Evolutionary conservation across 768 basidiomycete species (phyloP).

Genomic region (Inosperma sp.): DNA sequence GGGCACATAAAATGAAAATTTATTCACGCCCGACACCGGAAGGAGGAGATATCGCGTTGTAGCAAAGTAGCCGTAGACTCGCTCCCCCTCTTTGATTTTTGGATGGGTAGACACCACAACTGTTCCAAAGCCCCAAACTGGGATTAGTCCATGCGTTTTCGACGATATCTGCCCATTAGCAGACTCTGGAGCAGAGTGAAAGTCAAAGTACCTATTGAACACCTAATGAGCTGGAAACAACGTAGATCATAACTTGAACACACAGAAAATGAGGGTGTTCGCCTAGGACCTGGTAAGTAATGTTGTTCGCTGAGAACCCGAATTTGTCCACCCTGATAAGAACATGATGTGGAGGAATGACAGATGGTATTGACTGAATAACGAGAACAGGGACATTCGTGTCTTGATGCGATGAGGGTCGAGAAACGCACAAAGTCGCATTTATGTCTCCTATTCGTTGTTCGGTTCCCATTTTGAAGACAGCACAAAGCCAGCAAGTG

Average conservation of each 20-base stretch:
- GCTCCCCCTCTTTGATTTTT: slow-evolving; percentile 49
- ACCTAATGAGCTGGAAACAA: neutral
- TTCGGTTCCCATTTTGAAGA: neutral
- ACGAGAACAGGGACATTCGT: slow-evolving; percentile 22
- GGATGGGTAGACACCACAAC: slow-evolving; percentile 46
- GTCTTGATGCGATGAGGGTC: slow-evolving; percentile 25
- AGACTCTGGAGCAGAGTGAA: slow-evolving; percentile 46
- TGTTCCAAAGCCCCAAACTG: slow-evolving; percentile 71
- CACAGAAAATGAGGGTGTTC: slow-evolving; percentile 49
- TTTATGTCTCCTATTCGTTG: neutral
- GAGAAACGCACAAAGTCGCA: slow-evolving; percentile 24
- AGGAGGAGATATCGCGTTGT: slow-evolving; percentile 55
- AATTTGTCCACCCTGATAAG: slow-evolving; percentile 59
- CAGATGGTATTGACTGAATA: slow-evolving; percentile 17
- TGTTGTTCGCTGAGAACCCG: slow-evolving; percentile 68
- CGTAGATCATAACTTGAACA: slow-evolving; percentile 2
- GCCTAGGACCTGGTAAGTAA: slow-evolving; percentile 60
- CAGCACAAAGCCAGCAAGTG: neutral
- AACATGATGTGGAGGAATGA: slow-evolving; percentile 42
- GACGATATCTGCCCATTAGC: slow-evolving; percentile 24
- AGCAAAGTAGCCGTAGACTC: slow-evolving; percentile 62
- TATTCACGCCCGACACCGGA: slow-evolving; percentile 51
- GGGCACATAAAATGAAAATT: slow-evolving; percentile 51
- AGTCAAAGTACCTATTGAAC: slow-evolving; percentile 59
- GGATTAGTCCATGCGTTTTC: slow-evolving; percentile 56